Conservation (phyloP, 2,329 filamentous ascomycete genomes). For the Penicillium sp. region DNA sequence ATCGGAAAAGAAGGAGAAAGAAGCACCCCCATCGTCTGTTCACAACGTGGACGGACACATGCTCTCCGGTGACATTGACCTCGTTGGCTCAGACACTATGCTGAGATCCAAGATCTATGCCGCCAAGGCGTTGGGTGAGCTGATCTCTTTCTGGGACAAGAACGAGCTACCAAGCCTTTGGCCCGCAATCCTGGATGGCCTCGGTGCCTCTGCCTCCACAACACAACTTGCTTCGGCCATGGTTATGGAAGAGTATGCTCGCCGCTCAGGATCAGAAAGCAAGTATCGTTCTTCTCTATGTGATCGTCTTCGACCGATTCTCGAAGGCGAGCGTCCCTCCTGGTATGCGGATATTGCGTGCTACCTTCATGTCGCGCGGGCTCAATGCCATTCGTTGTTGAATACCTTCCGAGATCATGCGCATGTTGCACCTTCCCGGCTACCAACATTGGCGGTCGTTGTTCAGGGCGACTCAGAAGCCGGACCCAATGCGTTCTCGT, state of each 20-base stretch:
- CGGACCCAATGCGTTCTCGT: constrained; percentile 87
- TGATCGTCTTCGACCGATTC: constrained; percentile 66
- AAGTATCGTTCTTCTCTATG: constrained; percentile 45
- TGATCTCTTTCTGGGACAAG: constrained; percentile 74
- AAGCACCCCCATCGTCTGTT: constrained; percentile 66
- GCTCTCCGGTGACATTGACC: constrained; percentile 93
- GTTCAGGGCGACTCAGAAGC: constrained; percentile 92
- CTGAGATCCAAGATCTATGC: constrained; percentile 86
- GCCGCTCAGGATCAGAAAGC: constrained; percentile 42
- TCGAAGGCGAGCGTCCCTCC: constrained; percentile 76
- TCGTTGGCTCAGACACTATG: constrained; percentile 85
- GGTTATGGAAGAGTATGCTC: constrained; percentile 85
- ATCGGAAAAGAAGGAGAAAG: constrained; percentile 76
- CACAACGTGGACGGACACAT: constrained; percentile 98
- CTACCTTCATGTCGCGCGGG: constrained; percentile 82
- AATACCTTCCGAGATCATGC: constrained; percentile 90
- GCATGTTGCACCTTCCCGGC: constrained; percentile 70
- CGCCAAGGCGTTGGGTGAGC: constrained; percentile 78
- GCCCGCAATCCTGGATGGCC: constrained; percentile 66
- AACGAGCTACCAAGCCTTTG: constrained; percentile 51
- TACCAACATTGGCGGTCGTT: constrained; percentile 81
- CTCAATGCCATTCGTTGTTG: constrained; percentile 85
- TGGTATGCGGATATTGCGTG: constrained; percentile 89
- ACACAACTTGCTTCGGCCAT: constrained; percentile 82
- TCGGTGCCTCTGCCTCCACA: constrained; percentile 74